Conservation (phyloP, 2,329 filamentous ascomycete species). For the Alternaria tenuissima region DNA sequence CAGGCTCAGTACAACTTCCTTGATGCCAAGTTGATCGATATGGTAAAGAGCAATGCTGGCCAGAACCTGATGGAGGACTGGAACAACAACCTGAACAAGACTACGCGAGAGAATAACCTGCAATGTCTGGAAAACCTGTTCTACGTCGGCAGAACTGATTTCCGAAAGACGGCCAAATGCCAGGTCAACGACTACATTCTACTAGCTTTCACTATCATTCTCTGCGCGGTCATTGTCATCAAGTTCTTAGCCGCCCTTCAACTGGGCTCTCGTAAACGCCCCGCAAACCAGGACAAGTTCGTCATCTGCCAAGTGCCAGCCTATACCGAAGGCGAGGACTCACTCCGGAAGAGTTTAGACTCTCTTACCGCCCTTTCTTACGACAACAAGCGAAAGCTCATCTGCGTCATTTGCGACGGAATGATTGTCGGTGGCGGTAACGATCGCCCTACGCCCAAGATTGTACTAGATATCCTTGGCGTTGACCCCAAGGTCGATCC, state of each 20-base stretch:
- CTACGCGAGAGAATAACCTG: constrained; percentile 70
- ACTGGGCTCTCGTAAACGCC: constrained; percentile 88
- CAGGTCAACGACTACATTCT: constrained; percentile 92
- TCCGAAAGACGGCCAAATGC: constrained; percentile 78
- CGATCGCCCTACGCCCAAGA: constrained; percentile 95
- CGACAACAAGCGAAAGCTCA: constrained; percentile 97
- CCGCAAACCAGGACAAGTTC: constrained; percentile 94
- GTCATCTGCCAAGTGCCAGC: constrained; percentile 98
- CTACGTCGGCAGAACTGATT: constrained; percentile 84
- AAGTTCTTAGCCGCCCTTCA: constrained; percentile 96
- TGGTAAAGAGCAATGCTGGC: constrained; percentile 81
- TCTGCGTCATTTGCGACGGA: constrained; percentile 95
- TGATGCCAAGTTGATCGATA: constrained; percentile 69
- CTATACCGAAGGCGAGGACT: constrained; percentile 97
- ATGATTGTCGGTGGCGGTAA: constrained; percentile 97
- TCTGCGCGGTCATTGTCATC: constrained; percentile 79
- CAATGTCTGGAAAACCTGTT: constrained; percentile 86
- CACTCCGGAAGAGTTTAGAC: constrained; percentile 88
- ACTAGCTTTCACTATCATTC: constrained; percentile 82
- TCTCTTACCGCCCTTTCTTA: constrained; percentile 94
- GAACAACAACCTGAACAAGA: constrained; percentile 62
- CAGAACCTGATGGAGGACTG: constrained; percentile 75
- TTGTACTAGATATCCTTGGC: constrained; percentile 94
- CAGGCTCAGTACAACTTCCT: constrained; percentile 73
- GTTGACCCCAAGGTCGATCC: constrained; percentile 97